Base-by-base conservation (phyloP, 148 eudicot species). In the Pharnaceum exiguum region DNA sequence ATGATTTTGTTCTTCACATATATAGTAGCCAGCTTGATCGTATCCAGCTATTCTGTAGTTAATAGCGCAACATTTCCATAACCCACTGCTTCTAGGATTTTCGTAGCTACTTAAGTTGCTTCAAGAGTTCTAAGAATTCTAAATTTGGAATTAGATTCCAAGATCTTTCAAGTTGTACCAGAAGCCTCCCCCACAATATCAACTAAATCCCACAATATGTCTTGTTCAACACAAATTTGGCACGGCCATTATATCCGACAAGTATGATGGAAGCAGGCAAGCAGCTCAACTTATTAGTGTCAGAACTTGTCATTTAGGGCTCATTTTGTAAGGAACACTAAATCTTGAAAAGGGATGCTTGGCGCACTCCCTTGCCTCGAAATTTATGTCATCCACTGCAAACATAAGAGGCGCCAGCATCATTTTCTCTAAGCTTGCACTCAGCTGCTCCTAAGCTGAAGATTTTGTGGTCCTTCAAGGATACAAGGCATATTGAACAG, bases 401-500 rank as follows among this genome's bases (percentile, higher is more conserved):
- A 68, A 62, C 25, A 93, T 46, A 61, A 93, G 68, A 31, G 96
- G 96, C 32, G 81, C n/a, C 82, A 70, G 88, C 95, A 49, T 91
- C 96, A 62, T 91, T 90, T 63, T 91, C 96, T 16, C 84, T 77
- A 39, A 91, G 83, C 96, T 87, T 81, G 69, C 88, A 88, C 50
- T 91, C 2, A 88, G 72, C 67, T 87, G 96, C 71, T 91, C 96
- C 49, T 91, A 96, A 16, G 95, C 78, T 1, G 95, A 77, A 61
- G 62, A 65, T n/a, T 68, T 81, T 88, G 28, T 83, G 79, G 57
- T 85, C 86, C 48, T 25, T 67, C 74, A 81, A 36, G 29, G 71
- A 60, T 3, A 91, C 2, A 78, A 79, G 39, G 90, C 95, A 37
- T 87, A 85, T 36, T 57, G 77, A 19, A 85, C 19, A 54, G 95